Evolutionary conservation across 2,329 filamentous ascomycete genomes (phyloP), one percentile per base, ranked within the genome.

Genomic region (Penicillium nordicum): DNA sequence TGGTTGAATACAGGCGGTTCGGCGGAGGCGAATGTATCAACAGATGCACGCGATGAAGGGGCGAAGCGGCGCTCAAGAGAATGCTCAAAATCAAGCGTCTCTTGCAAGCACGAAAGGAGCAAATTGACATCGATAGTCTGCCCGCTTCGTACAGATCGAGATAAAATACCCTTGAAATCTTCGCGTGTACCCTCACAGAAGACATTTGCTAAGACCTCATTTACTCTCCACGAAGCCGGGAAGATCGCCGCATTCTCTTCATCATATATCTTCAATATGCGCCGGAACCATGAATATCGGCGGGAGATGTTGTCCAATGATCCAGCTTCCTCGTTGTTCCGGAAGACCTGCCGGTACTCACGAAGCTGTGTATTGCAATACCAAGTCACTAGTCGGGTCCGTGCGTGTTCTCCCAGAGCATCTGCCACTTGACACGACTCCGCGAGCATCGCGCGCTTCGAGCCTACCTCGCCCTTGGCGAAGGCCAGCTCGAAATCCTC

Each of bases 401-500:
- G 85, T 25, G 94, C 94, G 68, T 88, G 85, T 40, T 97, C 93
- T 1, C 94, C 94, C 21, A 99, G 80, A 12, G 94, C 91, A 77
- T 99, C 94, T 83, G 97, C 93, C 37, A 99, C 93, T 61, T 90
- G 79, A 72, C 94, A 97, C 0, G 90, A 92, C 75, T 99, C 94
- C 36, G 88, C 81, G 54, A 99, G 81, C 71, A 88, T 87, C 14
- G 80, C 83, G 63, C 84, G 86, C 63, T 86, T 87, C 55, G 84
- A 79, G 3, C 80, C 79, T 14, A 96, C 86, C 74, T 97, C 93
- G 23, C 86, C 87, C 74, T 93, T 96, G 21, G 92, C 88, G 74
- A 97, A 99, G 0, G 90, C 89, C 57, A 97, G 84, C 79, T 99
- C 94, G 71, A 99, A 99, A 74, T 99, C 94, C 76, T 97, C 94